These are phyloP conservation scores for Talaromyces sp. DNA, from an alignment of 2,329 filamentous ascomycete genomes.

Conservation along the genomic window DNA sequence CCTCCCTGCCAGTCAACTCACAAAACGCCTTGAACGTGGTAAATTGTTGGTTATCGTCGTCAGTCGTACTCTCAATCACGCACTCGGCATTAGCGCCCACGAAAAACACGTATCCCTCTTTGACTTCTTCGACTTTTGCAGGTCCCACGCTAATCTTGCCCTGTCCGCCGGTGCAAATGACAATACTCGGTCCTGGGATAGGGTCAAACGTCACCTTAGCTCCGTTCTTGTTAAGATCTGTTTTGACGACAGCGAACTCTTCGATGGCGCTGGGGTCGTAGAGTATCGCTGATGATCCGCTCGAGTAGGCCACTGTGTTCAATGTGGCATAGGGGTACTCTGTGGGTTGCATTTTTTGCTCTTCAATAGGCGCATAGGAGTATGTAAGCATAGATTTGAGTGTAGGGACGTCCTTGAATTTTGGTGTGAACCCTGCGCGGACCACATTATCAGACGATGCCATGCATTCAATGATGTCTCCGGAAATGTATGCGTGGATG, in stretches of 20 bases:
- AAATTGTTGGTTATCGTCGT: conserved; percentile 64
- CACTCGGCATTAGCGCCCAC: conserved; percentile 84
- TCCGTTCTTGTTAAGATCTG: conserved; percentile 62
- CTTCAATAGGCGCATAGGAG: conserved; percentile 85
- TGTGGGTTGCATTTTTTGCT: conserved; percentile 84
- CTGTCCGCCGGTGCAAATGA: conserved; percentile 80
- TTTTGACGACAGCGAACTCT: conserved; percentile 86
- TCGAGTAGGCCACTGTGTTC: conserved; percentile 76
- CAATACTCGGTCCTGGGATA: conserved; percentile 80
- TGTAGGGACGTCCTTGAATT: conserved; percentile 93
- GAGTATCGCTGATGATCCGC: conserved; percentile 63
- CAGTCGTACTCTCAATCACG: conserved; percentile 62
- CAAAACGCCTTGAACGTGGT: conserved; percentile 93
- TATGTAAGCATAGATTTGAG: conserved; percentile 91
- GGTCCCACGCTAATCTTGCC: conserved; percentile 82
- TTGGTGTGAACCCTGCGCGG: conserved; percentile 92
- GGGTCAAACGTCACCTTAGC: conserved; percentile 85
- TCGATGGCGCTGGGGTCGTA: conserved; percentile 90
- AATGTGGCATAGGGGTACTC: conserved; percentile 83
- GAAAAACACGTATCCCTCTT: conserved; percentile 71
- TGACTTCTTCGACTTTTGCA: conserved; percentile 64
- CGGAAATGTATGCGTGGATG: conserved; percentile 77
- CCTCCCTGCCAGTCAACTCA: conserved; percentile 60
- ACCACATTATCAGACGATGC: conserved; percentile 98
- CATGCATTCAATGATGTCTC: conserved; percentile 98